Evolutionary conservation across 352 stramenopile genomes (phyloP).

Genomic region (Phytophthora crassamura): DNA sequence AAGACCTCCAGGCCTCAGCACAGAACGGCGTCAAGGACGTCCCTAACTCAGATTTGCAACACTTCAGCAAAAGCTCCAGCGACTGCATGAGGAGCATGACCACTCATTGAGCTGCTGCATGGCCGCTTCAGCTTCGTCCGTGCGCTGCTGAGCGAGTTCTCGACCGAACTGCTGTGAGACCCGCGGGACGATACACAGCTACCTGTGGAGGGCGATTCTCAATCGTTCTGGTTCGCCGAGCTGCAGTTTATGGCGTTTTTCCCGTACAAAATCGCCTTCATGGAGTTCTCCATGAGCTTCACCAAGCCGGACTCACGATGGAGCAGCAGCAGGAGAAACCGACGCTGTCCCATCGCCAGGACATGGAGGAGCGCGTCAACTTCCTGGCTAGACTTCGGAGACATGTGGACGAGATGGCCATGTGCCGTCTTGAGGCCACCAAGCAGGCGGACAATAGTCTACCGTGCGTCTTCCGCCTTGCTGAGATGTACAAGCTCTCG

Average conservation of each 20-base stretch:
- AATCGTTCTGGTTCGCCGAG: slow-evolving; percentile 88
- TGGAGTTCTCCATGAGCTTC: slow-evolving; percentile 86
- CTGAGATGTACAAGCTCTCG: slow-evolving; percentile 76
- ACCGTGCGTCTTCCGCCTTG: slow-evolving; percentile 77
- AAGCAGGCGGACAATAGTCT: slow-evolving; percentile 41
- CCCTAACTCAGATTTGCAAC: no score
- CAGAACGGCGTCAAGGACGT: no score
- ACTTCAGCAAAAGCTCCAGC: no score
- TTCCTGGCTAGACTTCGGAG: slow-evolving; percentile 70
- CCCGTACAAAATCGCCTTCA: slow-evolving; percentile 86
- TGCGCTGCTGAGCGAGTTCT: slow-evolving; percentile 79
- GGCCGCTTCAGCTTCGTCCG: slow-evolving; percentile 63
- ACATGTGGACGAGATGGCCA: slow-evolving; percentile 65
- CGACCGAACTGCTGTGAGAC: slow-evolving; percentile 60
- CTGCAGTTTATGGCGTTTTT: slow-evolving; percentile 85
- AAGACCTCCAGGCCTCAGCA: no score
- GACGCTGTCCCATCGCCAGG: slow-evolving; percentile 63
- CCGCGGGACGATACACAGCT: slow-evolving; percentile 46
- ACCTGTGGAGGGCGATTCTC: slow-evolving; percentile 52
- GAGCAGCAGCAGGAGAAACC: slow-evolving; percentile 46
- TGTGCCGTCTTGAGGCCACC: slow-evolving; percentile 56
- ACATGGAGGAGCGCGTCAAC: slow-evolving; percentile 81
- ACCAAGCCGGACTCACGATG: slow-evolving; percentile 78
- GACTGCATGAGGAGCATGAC: no score
- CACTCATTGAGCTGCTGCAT: slow-evolving; percentile 38